phyloP scores from a whole-genome alignment of 164 flowering plant species.

The Kalanchoe fedtschenkoi region DNA sequence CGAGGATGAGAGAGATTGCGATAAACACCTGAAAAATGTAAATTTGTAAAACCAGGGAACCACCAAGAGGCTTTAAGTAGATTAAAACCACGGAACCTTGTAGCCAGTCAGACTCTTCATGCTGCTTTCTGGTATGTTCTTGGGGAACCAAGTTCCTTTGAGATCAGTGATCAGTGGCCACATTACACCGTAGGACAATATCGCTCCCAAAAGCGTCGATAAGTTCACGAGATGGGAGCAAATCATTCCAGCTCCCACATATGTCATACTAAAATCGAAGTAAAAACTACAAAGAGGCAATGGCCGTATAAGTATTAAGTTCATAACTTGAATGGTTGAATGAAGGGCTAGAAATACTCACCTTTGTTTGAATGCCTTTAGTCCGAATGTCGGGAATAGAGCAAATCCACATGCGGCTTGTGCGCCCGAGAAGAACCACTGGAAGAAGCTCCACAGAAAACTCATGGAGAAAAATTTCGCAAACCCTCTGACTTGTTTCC shows the following conservation, averaged over 20 bases:
- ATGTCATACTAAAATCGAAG: slow-evolving; percentile 75
- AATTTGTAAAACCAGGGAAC: background rate
- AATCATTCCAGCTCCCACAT: slow-evolving; percentile 89
- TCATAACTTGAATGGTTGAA: background rate
- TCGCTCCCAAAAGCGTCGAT: slow-evolving; percentile 79
- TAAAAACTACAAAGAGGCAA: slow-evolving; percentile 51
- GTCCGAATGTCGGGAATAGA: slow-evolving; percentile 61
- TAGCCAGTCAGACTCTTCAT: slow-evolving; percentile 89
- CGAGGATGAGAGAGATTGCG: slow-evolving; percentile 68
- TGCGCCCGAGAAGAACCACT: slow-evolving; percentile 54
- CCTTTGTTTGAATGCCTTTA: slow-evolving; percentile 49
- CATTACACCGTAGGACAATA: slow-evolving; percentile 90
- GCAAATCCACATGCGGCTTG: slow-evolving; percentile 45
- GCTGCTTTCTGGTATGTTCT: slow-evolving; percentile 45
- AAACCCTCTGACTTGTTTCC: slow-evolving; percentile 49
- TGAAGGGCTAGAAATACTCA: slow-evolving; percentile 5
- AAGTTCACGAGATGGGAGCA: slow-evolving; percentile 72
- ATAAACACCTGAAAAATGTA: slow-evolving; percentile 56
- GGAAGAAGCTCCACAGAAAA: slow-evolving; percentile 51
- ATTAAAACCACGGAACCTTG: slow-evolving; percentile 37
- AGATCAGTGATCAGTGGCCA: slow-evolving; percentile 72
- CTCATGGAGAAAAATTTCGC: slow-evolving; percentile 37
- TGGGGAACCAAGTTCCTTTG: slow-evolving; percentile 74
- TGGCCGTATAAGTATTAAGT: background rate
- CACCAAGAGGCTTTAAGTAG: background rate